A percentile compares a stretch with the other conserved stretches of the same genome.
phyloP scores from a whole-genome alignment of 1,139 yeast genomes.

The Lodderomyces margitis region DNA sequence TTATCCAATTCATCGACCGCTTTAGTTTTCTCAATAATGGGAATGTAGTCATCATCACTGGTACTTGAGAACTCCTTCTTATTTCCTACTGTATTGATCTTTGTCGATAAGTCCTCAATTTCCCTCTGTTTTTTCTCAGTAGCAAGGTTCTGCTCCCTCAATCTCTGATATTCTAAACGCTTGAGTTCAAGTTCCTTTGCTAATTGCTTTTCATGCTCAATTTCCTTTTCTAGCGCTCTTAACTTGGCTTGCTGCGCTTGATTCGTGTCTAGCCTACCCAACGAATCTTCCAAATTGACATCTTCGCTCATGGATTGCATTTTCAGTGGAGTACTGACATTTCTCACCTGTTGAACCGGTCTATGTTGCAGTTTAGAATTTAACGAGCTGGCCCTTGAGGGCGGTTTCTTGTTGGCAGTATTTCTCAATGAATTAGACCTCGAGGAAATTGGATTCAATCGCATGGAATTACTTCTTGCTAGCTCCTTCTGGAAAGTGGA shows the following conservation, averaged over 20 bases:
- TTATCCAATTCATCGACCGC: slow-evolving; percentile 12
- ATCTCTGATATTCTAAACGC: slow-evolving; percentile 31
- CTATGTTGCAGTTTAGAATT: slow-evolving; percentile 6
- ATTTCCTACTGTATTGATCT: not conserved
- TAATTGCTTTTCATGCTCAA: slow-evolving; percentile 31
- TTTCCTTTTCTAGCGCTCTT: slow-evolving; percentile 23
- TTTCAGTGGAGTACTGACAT: slow-evolving; percentile 10
- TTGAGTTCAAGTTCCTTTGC: slow-evolving; percentile 31
- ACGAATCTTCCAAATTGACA: slow-evolving; percentile 16
- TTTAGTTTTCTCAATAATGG: slow-evolving; percentile 8
- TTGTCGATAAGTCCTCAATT: not conserved
- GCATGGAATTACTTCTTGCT: slow-evolving; percentile 40
- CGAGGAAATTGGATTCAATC: slow-evolving; percentile 18
- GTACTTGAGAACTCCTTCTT: slow-evolving; percentile 1
- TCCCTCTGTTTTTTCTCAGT: slow-evolving; percentile 16
- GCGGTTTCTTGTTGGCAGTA: slow-evolving; percentile 14
- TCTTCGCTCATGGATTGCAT: slow-evolving; percentile 18
- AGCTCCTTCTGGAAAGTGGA: slow-evolving; percentile 36
- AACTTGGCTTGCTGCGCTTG: slow-evolving; percentile 15
- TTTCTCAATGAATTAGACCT: slow-evolving; percentile 25
- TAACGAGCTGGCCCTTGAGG: slow-evolving; percentile 21
- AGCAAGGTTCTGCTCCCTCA: slow-evolving; percentile 19
- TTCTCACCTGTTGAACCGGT: slow-evolving; percentile 3
- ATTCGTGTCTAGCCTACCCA: slow-evolving; percentile 14
- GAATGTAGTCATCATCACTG: slow-evolving; percentile 8